phyloP scores from a whole-genome alignment of 2,329 filamentous ascomycete species.

The Nemania bipapillata region DNA sequence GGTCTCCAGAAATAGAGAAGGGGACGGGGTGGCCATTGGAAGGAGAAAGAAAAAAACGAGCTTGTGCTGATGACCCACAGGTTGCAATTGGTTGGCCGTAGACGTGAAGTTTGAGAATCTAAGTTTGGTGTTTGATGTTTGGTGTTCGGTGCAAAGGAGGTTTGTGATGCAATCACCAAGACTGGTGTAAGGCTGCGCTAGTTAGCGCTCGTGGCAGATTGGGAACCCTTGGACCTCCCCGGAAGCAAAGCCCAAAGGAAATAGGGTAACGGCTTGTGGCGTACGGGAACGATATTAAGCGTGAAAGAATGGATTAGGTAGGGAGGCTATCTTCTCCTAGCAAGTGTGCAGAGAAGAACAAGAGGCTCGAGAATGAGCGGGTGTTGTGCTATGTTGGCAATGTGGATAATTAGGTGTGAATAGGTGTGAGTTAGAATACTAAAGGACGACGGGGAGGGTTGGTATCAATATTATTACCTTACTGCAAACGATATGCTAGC shows the following conservation, averaged over 20 bases:
- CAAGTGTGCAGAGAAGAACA: slow-evolving; percentile 3
- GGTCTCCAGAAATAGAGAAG: not conserved
- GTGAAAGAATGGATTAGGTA: slow-evolving; percentile 22
- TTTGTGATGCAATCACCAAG: slow-evolving; percentile 14
- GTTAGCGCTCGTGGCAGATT: not conserved
- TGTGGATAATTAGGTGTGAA: slow-evolving; percentile 10
- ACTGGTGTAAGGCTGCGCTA: not conserved
- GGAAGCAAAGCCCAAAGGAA: not conserved
- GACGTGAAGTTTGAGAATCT: not conserved
- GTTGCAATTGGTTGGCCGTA: not conserved
- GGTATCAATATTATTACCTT: not conserved
- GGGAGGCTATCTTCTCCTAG: too few relatives aligned
- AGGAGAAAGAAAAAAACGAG: not conserved
- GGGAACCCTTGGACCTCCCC: not conserved
- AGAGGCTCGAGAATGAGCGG: not conserved
- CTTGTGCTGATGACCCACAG: slow-evolving; percentile 6
- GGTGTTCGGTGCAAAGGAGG: not conserved
- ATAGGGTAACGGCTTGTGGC: not conserved
- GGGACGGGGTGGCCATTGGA: not conserved
- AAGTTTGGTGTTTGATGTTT: not conserved
- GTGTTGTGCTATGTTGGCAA: not conserved
- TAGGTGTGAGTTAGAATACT: slow-evolving; percentile 13
- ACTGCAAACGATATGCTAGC: not conserved
- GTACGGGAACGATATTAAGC: not conserved
- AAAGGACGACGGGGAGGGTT: not conserved